These are phyloP conservation scores for Achaetomium macrosporum DNA, from an alignment of 2,329 filamentous ascomycete species.

Conservation along the genomic window DNA sequence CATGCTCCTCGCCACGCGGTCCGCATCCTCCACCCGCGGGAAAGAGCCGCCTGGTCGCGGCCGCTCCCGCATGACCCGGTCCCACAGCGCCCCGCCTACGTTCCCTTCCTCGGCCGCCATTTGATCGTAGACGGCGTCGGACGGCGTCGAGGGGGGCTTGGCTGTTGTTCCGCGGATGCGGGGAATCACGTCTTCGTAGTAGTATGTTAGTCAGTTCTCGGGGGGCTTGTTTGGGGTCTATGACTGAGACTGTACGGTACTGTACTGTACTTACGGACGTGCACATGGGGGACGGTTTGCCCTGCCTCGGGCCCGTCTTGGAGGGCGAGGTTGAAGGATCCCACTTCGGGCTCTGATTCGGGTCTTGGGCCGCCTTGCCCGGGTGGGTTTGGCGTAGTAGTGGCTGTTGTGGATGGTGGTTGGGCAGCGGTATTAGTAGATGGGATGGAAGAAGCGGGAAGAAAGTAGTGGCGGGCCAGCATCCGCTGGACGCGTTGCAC, in stretches of 20 bases:
- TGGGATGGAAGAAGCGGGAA: conserved; percentile 10
- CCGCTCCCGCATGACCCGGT: conserved; percentile 33
- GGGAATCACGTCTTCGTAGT: conserved; percentile 63
- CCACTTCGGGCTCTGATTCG: conserved; percentile 45
- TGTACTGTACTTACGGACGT: conserved; percentile 50
- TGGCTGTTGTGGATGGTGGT: too few species aligned
- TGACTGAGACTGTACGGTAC: too few species aligned
- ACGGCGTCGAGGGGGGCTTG: conserved; percentile 38
- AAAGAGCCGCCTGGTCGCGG: conserved; percentile 53
- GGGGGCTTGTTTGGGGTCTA: too few species aligned
- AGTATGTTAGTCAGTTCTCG: not conserved
- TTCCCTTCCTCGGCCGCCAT: conserved; percentile 84
- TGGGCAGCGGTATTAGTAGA: not conserved
- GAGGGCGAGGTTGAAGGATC: conserved; percentile 84
- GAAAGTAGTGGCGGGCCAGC: conserved; percentile 55
- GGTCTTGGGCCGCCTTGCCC: conserved; percentile 25
- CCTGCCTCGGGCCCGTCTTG: conserved; percentile 88
- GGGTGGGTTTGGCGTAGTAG: conserved; percentile 24
- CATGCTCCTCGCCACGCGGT: conserved; percentile 58
- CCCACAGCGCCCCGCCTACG: conserved; percentile 64
- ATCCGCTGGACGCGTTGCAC: conserved; percentile 78
- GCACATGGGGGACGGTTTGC: conserved; percentile 89
- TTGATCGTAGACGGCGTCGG: conserved; percentile 72
- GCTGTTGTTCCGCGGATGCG: conserved; percentile 52
- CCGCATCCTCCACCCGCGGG: conserved; percentile 64